Percentiles rank a stretch among this genome's conserved stretches.
Conservation (phyloP, 169 alveolate species). For the Eimeria brunetti region DNA sequence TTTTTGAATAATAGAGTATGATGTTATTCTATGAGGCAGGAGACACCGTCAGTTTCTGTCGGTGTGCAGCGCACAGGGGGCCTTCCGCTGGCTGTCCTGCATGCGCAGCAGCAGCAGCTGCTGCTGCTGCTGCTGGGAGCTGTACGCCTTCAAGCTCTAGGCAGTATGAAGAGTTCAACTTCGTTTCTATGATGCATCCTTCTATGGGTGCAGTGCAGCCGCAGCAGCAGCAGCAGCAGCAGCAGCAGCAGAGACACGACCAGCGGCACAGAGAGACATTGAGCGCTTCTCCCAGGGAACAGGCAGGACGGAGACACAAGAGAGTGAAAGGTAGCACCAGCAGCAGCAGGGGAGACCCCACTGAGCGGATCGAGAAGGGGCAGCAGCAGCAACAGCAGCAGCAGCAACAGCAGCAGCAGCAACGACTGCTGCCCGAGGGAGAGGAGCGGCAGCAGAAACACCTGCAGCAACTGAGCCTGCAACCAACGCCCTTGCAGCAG, state of each 20-base stretch:
- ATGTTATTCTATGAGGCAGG: background rate
- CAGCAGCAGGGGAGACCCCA: background rate
- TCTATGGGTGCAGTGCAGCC: slow-evolving; percentile 15
- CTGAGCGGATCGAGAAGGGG: background rate
- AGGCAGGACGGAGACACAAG: background rate
- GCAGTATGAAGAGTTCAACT: background rate
- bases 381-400: background rate
- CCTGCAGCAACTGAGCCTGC: background rate
- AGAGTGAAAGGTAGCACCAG: background rate
- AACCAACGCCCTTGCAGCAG: background rate
- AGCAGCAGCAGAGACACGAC: slow-evolving; percentile 4
- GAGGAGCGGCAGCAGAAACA: background rate
- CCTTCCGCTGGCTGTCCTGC: background rate
- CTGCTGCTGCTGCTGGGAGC: background rate
- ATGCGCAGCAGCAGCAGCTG: slow-evolving; percentile 15
- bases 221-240: slow-evolving; percentile 12
- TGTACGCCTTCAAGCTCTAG: background rate
- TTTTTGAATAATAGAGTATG: background rate
- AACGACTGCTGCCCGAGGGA: background rate
- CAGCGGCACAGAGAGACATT: background rate
- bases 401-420: slow-evolving; percentile 12
- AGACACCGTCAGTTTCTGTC: background rate
- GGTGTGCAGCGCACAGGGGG: background rate
- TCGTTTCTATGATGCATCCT: slow-evolving; percentile 28
- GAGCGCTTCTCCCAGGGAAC: background rate